These are phyloP conservation scores for Blastocystis sp. DNA, from an alignment of 352 stramenopile genomes.

Conservation along the genomic window DNA sequence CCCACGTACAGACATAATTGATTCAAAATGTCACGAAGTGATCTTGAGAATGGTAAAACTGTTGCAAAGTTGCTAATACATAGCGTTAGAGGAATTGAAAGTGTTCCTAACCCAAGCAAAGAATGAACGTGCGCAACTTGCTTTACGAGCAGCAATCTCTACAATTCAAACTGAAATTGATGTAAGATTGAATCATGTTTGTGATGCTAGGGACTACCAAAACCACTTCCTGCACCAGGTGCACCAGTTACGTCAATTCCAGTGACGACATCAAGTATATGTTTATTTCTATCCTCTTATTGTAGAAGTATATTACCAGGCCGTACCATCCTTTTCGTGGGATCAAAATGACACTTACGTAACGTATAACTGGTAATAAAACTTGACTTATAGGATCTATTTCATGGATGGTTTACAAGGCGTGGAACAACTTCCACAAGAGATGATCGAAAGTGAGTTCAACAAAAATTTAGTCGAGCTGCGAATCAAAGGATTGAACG, in stretches of 20 bases:
- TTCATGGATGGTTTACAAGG: neutral
- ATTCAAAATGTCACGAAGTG: neutral
- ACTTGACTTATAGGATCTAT: neutral
- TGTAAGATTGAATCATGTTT: neutral
- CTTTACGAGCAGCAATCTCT: neutral
- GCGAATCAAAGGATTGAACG: neutral
- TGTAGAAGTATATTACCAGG: neutral
- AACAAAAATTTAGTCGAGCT: neutral
- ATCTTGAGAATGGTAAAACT: neutral
- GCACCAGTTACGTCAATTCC: neutral
- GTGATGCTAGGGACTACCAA: too few relatives aligned
- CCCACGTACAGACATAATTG: neutral
- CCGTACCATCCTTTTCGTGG: conserved; percentile 13
- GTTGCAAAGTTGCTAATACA: neutral
- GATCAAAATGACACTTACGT: neutral
- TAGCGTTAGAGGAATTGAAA: neutral
- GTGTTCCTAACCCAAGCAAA: neutral
- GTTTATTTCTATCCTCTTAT: neutral
- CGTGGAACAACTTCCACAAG: neutral
- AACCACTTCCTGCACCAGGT: neutral
- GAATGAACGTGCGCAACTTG: neutral
- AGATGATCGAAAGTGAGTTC: conserved; percentile 4
- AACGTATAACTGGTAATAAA: neutral
- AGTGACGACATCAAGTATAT: neutral
- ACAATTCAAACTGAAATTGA: neutral